Evolutionary conservation across 2,329 filamentous ascomycete species (phyloP).

Genomic region (Cadophora sp.): DNA sequence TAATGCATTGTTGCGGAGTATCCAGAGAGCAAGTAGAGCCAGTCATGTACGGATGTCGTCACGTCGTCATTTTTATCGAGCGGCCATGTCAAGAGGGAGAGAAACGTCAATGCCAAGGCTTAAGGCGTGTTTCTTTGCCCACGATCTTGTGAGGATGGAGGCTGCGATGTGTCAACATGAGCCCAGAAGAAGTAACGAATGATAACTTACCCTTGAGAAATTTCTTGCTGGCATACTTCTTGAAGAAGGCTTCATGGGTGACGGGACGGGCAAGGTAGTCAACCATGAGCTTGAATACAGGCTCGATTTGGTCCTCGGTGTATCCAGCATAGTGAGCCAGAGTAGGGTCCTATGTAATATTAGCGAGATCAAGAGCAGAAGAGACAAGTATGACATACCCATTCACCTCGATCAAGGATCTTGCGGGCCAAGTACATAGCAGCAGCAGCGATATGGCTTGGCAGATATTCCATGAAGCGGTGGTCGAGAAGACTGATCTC

Average conservation of each 20-base stretch:
- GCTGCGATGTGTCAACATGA: constrained; percentile 57
- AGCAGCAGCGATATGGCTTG: constrained; percentile 88
- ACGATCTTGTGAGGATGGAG: constrained; percentile 88
- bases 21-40: constrained; percentile 41
- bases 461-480: constrained; percentile 87
- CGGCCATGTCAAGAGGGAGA: constrained; percentile 40
- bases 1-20: constrained; percentile 41
- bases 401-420: constrained; percentile 88
- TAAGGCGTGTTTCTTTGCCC: constrained; percentile 83
- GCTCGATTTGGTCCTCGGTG: constrained; percentile 88
- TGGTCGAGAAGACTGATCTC: constrained; percentile 97
- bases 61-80: constrained; percentile 37
- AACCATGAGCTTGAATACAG: constrained; percentile 92
- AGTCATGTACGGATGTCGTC: constrained; percentile 35
- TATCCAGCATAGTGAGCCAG: constrained; percentile 93
- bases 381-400: constrained; percentile 65
- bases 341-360: constrained; percentile 71
- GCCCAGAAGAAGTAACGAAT: neutral
- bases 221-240: constrained; percentile 99
- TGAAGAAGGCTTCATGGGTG: constrained; percentile 96
- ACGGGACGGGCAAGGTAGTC: constrained; percentile 94
- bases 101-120: constrained; percentile 57
- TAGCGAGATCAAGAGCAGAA: constrained; percentile 34
- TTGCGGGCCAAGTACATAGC: constrained; percentile 94
- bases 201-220: constrained; percentile 86